A percentile compares a stretch with the other conserved stretches of the same genome.
Evolutionary conservation across 495 filamentous ascomycete species (phyloP).

Genomic region (Talaromyces liani): DNA sequence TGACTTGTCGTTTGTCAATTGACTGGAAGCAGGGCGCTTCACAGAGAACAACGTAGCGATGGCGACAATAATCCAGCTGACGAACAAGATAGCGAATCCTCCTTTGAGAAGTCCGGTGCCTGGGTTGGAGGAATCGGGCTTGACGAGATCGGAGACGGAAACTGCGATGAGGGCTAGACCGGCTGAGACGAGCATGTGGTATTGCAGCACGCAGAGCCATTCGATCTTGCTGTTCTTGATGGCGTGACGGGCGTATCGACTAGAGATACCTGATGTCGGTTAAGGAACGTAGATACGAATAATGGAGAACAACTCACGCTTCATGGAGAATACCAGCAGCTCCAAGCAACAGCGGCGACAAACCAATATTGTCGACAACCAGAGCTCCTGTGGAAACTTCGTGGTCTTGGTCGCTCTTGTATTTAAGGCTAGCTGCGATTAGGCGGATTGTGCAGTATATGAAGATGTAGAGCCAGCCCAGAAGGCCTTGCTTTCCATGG

Average conservation of each 20-base stretch:
- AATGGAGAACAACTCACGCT: too few relatives aligned
- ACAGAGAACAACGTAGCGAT: conserved; percentile 16
- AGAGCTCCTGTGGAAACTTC: conserved; percentile 17
- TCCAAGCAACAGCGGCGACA: conserved; percentile 35
- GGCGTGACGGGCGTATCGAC: conserved; percentile 4
- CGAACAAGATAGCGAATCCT: conserved; percentile 23
- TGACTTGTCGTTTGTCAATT: conserved; percentile 1
- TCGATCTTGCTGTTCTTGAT: conserved; percentile 15
- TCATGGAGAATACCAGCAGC: conserved; percentile 30
- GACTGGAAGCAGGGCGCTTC: conserved; percentile 6
- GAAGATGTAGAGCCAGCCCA: conserved; percentile 33
- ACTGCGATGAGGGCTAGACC: conserved; percentile 20
- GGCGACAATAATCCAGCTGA: conserved; percentile 25
- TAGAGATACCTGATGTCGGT: conserved; percentile 2
- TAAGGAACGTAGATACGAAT: conserved; percentile 3
- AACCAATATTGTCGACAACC: conserved; percentile 32
- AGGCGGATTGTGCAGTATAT: conserved; percentile 30
- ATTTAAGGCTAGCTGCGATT: conserved; percentile 24
- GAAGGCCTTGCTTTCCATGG: conserved; percentile 25
- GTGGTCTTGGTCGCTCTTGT: conserved; percentile 13
- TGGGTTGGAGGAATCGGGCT: conserved; percentile 11
- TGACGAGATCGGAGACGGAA: conserved; percentile 20
- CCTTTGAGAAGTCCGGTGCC: conserved; percentile 20
- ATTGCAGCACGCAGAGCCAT: conserved; percentile 13
- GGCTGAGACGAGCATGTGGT: conserved; percentile 19